A percentile compares a stretch with the other conserved stretches of the same genome.
These are phyloP conservation scores for Pluteus cervinus DNA, from an alignment of 768 basidiomycete species.

Conservation along the genomic window DNA sequence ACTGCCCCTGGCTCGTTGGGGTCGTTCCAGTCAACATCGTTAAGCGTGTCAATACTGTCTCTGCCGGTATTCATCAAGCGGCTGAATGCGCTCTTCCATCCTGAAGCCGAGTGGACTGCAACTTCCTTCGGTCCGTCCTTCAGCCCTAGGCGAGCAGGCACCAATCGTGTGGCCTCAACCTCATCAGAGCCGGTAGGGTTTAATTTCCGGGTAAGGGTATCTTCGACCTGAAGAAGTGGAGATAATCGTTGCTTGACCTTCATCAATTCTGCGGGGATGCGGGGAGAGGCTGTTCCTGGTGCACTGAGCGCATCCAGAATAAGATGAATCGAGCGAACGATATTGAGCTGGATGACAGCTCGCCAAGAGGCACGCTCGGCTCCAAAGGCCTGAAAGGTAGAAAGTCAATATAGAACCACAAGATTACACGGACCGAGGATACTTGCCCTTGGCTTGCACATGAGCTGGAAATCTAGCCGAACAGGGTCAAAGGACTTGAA, in stretches of 20 bases:
- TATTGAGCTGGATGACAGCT: constrained; percentile 63
- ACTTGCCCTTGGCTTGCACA: constrained; percentile 53
- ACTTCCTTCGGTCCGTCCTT: constrained; percentile 36
- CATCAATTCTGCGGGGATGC: constrained; percentile 36
- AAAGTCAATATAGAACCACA: not conserved
- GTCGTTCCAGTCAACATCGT: constrained; percentile 36
- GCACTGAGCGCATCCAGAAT: constrained; percentile 57
- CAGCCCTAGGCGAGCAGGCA: constrained; percentile 16
- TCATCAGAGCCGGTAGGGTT: constrained; percentile 37
- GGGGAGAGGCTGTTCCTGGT: constrained; percentile 20
- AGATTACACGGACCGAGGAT: not conserved
- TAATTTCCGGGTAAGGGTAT: constrained; percentile 50
- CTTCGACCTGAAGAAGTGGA: constrained; percentile 59
- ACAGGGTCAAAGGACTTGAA: constrained; percentile 1
- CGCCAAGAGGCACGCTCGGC: constrained; percentile 62
- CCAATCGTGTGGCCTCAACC: constrained; percentile 20
- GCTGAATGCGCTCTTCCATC: constrained; percentile 46
- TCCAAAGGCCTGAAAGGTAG: constrained; percentile 38
- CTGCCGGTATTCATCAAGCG: constrained; percentile 22
- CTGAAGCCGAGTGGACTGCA: constrained; percentile 42
- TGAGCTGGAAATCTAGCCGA: constrained; percentile 53
- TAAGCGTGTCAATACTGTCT: constrained; percentile 22
- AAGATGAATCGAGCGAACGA: constrained; percentile 60
- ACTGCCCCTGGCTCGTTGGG: constrained; percentile 53
- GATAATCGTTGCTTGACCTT: constrained; percentile 53